A percentile compares a stretch with the other conserved stretches of the same genome.
Conservation (phyloP, 768 basidiomycete species). For the Lactifluus hygrophoroides region DNA sequence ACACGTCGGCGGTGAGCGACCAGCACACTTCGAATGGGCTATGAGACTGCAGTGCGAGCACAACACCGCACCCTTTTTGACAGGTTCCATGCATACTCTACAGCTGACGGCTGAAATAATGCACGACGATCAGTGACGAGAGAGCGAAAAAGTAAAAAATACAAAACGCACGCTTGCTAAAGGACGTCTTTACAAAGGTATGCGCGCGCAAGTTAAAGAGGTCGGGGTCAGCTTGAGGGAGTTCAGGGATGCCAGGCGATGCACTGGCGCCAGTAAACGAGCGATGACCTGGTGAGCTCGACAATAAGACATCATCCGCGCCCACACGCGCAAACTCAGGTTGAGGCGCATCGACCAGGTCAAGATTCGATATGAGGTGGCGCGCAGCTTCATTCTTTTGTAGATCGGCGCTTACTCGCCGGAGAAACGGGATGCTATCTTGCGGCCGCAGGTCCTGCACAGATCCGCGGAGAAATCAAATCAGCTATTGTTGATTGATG, state of each 20-base stretch:
- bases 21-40: slow-evolving; percentile 69
- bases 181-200: slow-evolving; percentile 85
- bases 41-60: slow-evolving; percentile 89
- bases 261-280: slow-evolving; percentile 2
- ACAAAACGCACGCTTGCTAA: slow-evolving; percentile 76
- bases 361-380: slow-evolving; percentile 36
- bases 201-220: slow-evolving; percentile 60
- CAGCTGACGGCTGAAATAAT: slow-evolving; percentile 67
- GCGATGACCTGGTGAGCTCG: slow-evolving; percentile 16
- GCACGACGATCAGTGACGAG: background rate
- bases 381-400: slow-evolving; percentile 62
- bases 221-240: slow-evolving; percentile 24
- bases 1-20: slow-evolving; percentile 69
- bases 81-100: slow-evolving; percentile 67
- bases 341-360: slow-evolving; percentile 34
- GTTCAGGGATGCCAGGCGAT: slow-evolving; percentile 20
- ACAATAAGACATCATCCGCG: slow-evolving; percentile 17
- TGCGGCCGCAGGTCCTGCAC: slow-evolving; percentile 79
- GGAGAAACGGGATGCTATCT: slow-evolving; percentile 92
- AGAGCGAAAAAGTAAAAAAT: background rate
- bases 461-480: background rate
- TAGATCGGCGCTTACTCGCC: slow-evolving; percentile 81
- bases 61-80: slow-evolving; percentile 81
- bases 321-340: slow-evolving; percentile 13
- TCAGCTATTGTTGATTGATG: background rate